phyloP scores from a whole-genome alignment of 2,329 filamentous ascomycete species.

The Colletotrichum lupini region DNA sequence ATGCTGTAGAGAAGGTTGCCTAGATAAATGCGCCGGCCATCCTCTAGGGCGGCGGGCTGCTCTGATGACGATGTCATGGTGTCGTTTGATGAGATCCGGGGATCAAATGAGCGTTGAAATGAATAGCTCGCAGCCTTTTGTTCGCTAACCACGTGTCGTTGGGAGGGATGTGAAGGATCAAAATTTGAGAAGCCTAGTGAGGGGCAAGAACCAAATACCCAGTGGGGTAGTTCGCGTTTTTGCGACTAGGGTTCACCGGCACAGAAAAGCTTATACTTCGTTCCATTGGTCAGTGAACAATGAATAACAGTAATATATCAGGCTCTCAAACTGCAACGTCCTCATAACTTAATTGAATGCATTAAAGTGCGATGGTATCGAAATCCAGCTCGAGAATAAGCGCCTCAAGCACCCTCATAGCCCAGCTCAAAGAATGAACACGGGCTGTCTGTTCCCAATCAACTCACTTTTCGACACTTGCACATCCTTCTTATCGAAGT shows the following conservation, averaged over 20 bases:
- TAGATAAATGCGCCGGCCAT: slow-evolving; percentile 65
- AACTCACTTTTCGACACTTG: slow-evolving; percentile 46
- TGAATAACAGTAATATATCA: no score
- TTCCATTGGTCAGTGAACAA: neutral
- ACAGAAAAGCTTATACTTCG: neutral
- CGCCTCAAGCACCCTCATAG: neutral
- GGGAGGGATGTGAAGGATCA: neutral
- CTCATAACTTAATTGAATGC: neutral
- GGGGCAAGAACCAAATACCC: neutral
- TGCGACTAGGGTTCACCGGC: neutral
- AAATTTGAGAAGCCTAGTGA: neutral
- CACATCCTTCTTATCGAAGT: slow-evolving; percentile 49
- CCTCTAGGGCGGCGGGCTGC: slow-evolving; percentile 28
- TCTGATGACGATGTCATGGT: slow-evolving; percentile 4
- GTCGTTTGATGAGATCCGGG: no score
- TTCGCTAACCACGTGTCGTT: neutral
- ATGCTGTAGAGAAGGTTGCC: slow-evolving; percentile 71
- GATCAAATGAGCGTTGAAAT: neutral
- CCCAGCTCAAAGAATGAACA: slow-evolving; percentile 42
- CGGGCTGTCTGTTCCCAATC: slow-evolving; percentile 47
- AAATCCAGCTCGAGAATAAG: neutral
- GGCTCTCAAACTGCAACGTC: no score
- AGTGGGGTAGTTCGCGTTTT: neutral
- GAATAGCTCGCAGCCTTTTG: neutral
- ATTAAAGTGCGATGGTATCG: neutral